phyloP scores from a whole-genome alignment of 1,284 basidiomycete species.

The Thelephora terrestris region DNA sequence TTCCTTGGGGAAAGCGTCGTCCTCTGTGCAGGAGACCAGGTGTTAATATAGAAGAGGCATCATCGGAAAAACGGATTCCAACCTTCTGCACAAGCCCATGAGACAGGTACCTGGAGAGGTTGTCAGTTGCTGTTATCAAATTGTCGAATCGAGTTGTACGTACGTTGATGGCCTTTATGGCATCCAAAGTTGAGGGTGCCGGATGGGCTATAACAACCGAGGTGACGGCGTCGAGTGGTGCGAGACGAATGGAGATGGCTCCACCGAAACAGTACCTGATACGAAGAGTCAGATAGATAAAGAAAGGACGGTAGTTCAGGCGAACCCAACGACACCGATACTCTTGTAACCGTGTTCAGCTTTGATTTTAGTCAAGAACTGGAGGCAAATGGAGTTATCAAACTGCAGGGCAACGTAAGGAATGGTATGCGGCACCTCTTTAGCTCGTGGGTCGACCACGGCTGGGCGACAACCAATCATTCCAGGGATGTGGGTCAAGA shows the following conservation, averaged over 20 bases:
- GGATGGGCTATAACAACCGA: constrained; percentile 52
- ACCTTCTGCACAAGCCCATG: constrained; percentile 54
- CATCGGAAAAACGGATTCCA: background rate
- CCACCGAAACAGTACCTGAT: constrained; percentile 57
- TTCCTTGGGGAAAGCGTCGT: constrained; percentile 32
- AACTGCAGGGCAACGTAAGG: background rate
- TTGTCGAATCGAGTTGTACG: background rate
- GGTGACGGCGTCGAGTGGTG: constrained; percentile 29
- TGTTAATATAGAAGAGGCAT: background rate
- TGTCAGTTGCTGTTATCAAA: background rate
- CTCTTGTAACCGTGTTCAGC: constrained; percentile 44
- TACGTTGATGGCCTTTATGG: constrained; percentile 37
- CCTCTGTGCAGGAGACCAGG: constrained; percentile 29
- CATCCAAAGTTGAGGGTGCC: constrained; percentile 25
- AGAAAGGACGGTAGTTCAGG: constrained; percentile 1
- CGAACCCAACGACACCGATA: constrained; percentile 51
- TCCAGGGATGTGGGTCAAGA: constrained; percentile 22
- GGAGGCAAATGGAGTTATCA: background rate
- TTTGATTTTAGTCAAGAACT: constrained; percentile 42
- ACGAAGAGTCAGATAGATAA: background rate
- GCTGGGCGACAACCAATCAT: constrained; percentile 30
- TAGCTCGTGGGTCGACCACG: constrained; percentile 27
- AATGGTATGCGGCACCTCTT: constrained; percentile 17
- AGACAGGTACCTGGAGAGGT: constrained; percentile 26
- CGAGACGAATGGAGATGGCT: constrained; percentile 30